Evolutionary conservation across 495 filamentous ascomycete genomes (phyloP), one percentile per base, ranked within the genome.

Genomic region (Podospora didyma): DNA sequence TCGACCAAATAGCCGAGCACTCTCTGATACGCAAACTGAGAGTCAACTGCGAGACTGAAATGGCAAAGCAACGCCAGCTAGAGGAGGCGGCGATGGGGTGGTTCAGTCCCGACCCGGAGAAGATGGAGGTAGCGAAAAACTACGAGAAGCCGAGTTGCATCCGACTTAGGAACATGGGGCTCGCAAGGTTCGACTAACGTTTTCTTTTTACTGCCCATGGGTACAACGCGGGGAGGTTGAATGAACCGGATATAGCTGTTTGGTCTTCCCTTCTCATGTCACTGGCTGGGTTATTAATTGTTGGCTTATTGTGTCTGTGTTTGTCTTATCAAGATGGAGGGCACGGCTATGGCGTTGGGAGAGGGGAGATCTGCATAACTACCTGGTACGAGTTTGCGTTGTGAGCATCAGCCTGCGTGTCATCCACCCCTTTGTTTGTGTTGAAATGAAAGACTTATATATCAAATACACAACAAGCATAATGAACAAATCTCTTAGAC

Each of bases 21-120:
- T 80, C 82, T 12, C 90, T 89, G 55, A 79, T 96, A 47, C 76
- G 79, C 34, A 70, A 74, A 42, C 72, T 97, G 17, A 78, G 79
- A 23, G 74, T 79, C 46, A 78, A 86, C 56, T 98, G 94, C 70
- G 87, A 92, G 49, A 70, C 71, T 28, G 93, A 97, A 68, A 69
- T 79, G 49, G 69, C 78, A 41, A 68, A 79, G 50, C 81, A 83
- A 68, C 79, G 83, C 53, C 78, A 82, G 28, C 76, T 92, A 72
- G 73, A 84, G 44, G 82, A 96, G 49, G 88, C 89, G 28, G 92
- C 94, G 2, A 84, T 88, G 63, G 93, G 94, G 12, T 96, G 90
- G 88, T 92, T 97, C 64, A 89, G 82, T 72, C 81, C 79, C 41
- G 90, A 96, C 67, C 74, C 78, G 34, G 85, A 86, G 51, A 89